Evolutionary conservation across 2,329 filamentous ascomycete species (phyloP), one percentile per base, ranked within the genome.

Genomic region (Didymella sp.): DNA sequence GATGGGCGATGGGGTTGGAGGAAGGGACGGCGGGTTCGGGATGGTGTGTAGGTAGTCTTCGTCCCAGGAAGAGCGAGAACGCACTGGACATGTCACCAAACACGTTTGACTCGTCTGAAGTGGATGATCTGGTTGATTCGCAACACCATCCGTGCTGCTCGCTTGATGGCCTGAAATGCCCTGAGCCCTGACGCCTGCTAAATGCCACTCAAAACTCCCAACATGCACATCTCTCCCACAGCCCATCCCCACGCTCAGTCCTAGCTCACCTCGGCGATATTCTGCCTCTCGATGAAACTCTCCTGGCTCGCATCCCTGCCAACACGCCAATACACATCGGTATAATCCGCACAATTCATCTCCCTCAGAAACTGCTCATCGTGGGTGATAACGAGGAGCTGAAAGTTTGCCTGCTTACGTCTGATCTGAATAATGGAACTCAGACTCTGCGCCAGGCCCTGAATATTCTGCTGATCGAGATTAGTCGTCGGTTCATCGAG

Each of bases 401-500:
- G 96, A 77, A 99, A 97, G 75, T 99, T 99, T 53, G 87, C 85
- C 82, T 99, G 95, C 60, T 89, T 86, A 74, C 90, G 87, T 7
- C 96, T 87, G 15, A 88, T 80, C 68, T 89, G 85, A 78, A 99
- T 98, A 71, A 99, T 96, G 69, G 88, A 85, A 70, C 95, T 89
- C 68, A 99, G 79, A 43, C 90, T 91, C 74, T 89, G 84, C 8
- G 95, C 95, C 40, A 99, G 84, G 58, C 91, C 91, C 61, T 89
- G 88, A 76, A 98, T 98, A 77, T 99, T 99, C 79, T 97, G 93
- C 60, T 87, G 85, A 74, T 99, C 95, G 40, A 99, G 87, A 71
- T 99, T 99, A 2, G 95, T 99, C 0, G 95, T 99, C 6, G 95
- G 95, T 78, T 99, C 95, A 77, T 99, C 95, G 13, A 99, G 88